Percentiles rank a stretch among this genome's conserved stretches.
Conservation (phyloP, 169 alveolate genomes). For the Plasmodium vinckei region DNA sequence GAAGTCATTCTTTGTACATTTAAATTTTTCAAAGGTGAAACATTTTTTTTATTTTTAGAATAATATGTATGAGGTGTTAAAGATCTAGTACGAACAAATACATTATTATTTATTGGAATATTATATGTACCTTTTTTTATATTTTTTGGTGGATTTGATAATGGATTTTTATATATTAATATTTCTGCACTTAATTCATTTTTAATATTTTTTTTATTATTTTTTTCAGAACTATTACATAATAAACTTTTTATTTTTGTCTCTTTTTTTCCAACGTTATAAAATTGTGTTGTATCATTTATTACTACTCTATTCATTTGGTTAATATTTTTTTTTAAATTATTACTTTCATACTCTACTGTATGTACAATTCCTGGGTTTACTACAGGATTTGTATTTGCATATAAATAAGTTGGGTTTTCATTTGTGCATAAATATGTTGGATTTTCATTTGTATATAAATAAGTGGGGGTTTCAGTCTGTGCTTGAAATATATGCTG, state of each 20-base stretch:
- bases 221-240: slow-evolving; percentile 27
- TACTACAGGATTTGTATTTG: too few relatives aligned
- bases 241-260: slow-evolving; percentile 22
- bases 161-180: slow-evolving; percentile 20
- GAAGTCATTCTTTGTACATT: slow-evolving; percentile 17
- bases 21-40: slow-evolving; percentile 19
- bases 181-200: slow-evolving; percentile 32
- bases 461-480: too few relatives aligned
- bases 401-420: too few relatives aligned
- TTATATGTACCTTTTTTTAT: background rate
- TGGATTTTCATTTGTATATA: too few relatives aligned
- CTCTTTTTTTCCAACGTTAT: background rate
- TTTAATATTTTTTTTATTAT: background rate
- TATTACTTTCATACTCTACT: too few relatives aligned
- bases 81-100: slow-evolving; percentile 54
- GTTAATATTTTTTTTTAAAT: background rate
- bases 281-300: background rate
- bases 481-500: too few relatives aligned
- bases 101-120: slow-evolving; percentile 6
- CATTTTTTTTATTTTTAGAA: background rate
- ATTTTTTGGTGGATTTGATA: background rate
- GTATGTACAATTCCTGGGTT: too few relatives aligned
- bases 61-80: slow-evolving; percentile 12
- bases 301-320: background rate
- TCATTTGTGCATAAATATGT: too few relatives aligned